Percentiles rank a stretch among this genome's conserved stretches.
These are phyloP conservation scores for Cardamine resedifolia DNA, from an alignment of 345 rosid genomes.

Conservation along the genomic window DNA sequence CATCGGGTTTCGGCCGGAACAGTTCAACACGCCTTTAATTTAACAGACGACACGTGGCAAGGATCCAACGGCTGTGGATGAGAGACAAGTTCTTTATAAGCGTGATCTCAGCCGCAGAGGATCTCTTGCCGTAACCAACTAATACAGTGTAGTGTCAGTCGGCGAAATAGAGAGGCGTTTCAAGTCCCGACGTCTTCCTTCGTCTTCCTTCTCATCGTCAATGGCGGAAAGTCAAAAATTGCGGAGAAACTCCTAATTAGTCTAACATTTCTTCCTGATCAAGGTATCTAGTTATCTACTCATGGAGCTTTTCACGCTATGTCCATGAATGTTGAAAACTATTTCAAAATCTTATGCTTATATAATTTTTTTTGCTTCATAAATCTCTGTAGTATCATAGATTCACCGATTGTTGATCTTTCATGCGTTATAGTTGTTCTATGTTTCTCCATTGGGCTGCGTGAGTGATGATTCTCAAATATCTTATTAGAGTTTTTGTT, in stretches of 20 bases:
- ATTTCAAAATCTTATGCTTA: neutral
- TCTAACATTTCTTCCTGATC: conserved; percentile 16
- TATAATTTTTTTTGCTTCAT: neutral
- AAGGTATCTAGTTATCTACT: conserved; percentile 27
- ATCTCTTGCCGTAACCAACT: conserved; percentile 11
- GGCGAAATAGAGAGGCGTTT: conserved; percentile 17
- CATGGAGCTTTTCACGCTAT: neutral
- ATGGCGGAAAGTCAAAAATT: conserved; percentile 13
- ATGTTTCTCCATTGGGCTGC: no score
- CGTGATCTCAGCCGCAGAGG: conserved; percentile 7
- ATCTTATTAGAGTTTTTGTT: no score
- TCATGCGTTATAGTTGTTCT: neutral
- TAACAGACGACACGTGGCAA: neutral
- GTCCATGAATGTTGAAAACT: neutral
- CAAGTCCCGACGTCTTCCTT: conserved; percentile 11
- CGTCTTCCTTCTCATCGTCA: neutral
- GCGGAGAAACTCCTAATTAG: neutral
- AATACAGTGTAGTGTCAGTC: no score
- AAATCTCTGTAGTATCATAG: neutral
- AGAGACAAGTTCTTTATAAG: neutral
- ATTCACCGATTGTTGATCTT: neutral
- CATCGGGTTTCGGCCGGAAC: conserved; percentile 14
- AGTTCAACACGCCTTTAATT: conserved; percentile 10
- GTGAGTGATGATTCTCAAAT: no score
- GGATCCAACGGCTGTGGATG: conserved; percentile 25